phyloP scores from a whole-genome alignment of 129 eudicot genomes.

The Pulicaria dysenterica region DNA sequence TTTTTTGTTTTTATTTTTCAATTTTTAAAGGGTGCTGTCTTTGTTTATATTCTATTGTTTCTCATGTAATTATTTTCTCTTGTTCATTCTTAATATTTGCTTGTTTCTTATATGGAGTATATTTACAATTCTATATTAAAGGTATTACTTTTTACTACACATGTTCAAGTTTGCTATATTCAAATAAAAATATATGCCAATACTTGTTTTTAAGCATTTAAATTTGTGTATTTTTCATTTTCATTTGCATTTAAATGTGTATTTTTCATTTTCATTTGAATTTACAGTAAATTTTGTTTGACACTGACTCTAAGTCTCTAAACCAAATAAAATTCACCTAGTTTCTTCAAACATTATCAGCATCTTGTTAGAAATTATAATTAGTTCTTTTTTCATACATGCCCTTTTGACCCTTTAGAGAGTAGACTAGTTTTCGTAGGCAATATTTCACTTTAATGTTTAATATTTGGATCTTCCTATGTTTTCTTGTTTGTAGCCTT shows the following conservation, averaged over 20 bases:
- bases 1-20: too few species aligned
- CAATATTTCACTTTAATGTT: background rate
- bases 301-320: background rate
- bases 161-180: background rate
- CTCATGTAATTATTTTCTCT: too few species aligned
- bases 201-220: background rate
- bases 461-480: background rate
- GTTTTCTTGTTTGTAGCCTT: slow-evolving; percentile 11
- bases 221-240: background rate
- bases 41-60: background rate
- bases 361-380: background rate
- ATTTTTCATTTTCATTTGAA: background rate
- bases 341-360: background rate
- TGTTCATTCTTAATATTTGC: too few species aligned
- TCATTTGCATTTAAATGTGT: background rate
- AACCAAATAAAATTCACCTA: background rate
- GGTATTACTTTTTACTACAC: too few species aligned
- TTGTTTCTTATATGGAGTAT: too few species aligned
- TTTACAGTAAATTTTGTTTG: background rate
- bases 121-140: too few species aligned
- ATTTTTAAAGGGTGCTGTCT: background rate
- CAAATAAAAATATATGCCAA: background rate
- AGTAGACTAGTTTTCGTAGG: slow-evolving; percentile 9
- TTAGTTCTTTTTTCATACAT: background rate
- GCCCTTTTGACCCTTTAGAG: background rate